Conservation (phyloP, 1,284 basidiomycete species). For the Trametes sp. region DNA sequence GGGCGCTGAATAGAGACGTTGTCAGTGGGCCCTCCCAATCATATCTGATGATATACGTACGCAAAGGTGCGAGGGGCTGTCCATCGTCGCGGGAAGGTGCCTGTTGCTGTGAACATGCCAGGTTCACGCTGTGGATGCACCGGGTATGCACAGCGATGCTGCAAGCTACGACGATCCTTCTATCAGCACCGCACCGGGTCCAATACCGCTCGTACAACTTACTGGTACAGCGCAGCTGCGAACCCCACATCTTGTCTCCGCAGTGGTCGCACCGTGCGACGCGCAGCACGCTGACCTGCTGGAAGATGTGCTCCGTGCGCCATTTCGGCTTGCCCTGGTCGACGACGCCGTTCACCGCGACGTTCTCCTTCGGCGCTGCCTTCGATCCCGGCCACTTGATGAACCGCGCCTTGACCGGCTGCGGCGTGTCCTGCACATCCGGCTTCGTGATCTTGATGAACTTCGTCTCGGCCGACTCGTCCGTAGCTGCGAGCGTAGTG, state of each 20-base stretch:
- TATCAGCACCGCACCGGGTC: conserved; percentile 9
- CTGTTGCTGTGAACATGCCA: conserved; percentile 61
- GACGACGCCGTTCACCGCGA: conserved; percentile 29
- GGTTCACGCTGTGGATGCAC: conserved; percentile 67
- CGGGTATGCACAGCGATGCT: conserved; percentile 78
- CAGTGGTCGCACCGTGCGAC: conserved; percentile 95
- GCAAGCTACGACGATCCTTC: conserved; percentile 56
- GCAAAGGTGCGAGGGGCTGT: conserved; percentile 49
- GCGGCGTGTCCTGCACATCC: conserved; percentile 45
- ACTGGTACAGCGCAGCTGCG: conserved; percentile 90
- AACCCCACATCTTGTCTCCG: conserved; percentile 98
- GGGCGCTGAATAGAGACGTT: conserved; percentile 56
- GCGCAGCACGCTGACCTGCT: conserved; percentile 88
- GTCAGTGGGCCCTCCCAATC: neutral
- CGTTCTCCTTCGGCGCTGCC: conserved; percentile 39
- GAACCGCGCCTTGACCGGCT: conserved; percentile 55
- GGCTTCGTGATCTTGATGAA: conserved; percentile 43
- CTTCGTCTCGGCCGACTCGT: conserved; percentile 42
- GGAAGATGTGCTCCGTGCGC: conserved; percentile 77
- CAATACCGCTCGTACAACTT: conserved; percentile 42
- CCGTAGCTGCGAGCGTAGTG: conserved; percentile 42
- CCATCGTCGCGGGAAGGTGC: conserved; percentile 42
- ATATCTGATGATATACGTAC: conserved; percentile 49
- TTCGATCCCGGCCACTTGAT: conserved; percentile 67
- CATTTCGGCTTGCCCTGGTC: conserved; percentile 50